Percentiles rank a stretch among this genome's conserved stretches.
Conservation (phyloP, 352 stramenopile species). For the Blastocystis sp. region DNA sequence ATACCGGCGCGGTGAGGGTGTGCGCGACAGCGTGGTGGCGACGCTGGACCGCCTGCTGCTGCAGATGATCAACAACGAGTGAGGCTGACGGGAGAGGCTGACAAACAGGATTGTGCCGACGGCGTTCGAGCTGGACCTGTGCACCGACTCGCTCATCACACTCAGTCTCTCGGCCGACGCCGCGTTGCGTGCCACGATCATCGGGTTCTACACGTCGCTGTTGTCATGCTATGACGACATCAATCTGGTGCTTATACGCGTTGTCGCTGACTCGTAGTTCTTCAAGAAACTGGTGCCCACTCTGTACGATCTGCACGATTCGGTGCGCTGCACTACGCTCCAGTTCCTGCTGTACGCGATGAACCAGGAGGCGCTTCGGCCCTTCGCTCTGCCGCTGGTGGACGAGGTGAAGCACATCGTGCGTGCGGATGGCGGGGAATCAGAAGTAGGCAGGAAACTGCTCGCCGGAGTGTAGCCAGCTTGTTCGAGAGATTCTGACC, state of each 20-base stretch:
- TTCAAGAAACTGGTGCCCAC: neutral
- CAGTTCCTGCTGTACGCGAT: neutral
- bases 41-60: slow-evolving; percentile 23
- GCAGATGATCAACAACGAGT: neutral
- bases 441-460: neutral
- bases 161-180: neutral
- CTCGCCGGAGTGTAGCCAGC: neutral
- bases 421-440: neutral
- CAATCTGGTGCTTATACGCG: neutral
- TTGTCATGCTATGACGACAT: neutral
- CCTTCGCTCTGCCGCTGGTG: neutral
- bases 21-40: neutral
- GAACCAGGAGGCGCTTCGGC: neutral
- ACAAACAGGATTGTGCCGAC: neutral
- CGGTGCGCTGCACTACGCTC: neutral
- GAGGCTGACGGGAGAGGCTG: neutral
- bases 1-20: neutral
- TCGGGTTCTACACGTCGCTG: neutral
- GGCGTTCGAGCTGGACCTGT: neutral
- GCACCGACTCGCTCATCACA: neutral
- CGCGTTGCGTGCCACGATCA: neutral
- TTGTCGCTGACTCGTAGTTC: neutral
- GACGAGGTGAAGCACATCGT: neutral
- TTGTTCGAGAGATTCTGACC: neutral
- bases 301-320: neutral